These are phyloP conservation scores for Aureobasidium sp. DNA, from an alignment of 2,329 filamentous ascomycete genomes.

Conservation along the genomic window DNA sequence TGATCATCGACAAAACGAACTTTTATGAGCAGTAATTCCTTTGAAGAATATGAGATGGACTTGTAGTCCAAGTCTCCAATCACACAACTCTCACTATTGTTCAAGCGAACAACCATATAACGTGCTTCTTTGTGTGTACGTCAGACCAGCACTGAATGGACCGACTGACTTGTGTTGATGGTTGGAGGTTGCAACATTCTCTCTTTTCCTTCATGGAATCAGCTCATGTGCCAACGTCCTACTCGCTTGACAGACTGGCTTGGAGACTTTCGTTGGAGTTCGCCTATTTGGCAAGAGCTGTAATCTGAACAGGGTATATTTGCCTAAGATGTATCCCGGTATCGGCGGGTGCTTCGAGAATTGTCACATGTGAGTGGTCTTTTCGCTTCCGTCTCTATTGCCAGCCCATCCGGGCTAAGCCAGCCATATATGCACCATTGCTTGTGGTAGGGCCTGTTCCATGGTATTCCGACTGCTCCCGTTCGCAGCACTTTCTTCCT, in stretches of 20 bases:
- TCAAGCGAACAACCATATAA: background rate
- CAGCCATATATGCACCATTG: background rate
- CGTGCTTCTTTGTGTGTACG: no score
- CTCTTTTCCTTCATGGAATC: no score
- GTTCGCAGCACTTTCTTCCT: background rate
- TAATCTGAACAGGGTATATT: background rate
- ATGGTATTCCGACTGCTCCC: constrained; percentile 1
- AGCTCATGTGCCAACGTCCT: background rate
- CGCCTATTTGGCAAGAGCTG: background rate
- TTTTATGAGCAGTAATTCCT: constrained; percentile 1
- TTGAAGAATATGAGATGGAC: background rate
- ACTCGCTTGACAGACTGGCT: no score
- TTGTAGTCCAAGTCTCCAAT: background rate
- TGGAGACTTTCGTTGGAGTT: background rate
- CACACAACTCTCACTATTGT: background rate
- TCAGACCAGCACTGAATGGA: background rate
- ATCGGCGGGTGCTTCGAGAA: background rate
- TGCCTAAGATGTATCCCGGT: constrained; percentile 3
- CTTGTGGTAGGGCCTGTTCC: background rate
- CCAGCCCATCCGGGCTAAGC: background rate
- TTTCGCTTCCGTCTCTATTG: background rate
- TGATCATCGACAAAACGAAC: background rate
- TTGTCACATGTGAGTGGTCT: background rate
- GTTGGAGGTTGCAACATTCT: background rate
- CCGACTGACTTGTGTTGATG: no score